These are phyloP conservation scores for Platanthera zijinensis DNA, from an alignment of 106 monocot genomes.

Conservation along the genomic window DNA sequence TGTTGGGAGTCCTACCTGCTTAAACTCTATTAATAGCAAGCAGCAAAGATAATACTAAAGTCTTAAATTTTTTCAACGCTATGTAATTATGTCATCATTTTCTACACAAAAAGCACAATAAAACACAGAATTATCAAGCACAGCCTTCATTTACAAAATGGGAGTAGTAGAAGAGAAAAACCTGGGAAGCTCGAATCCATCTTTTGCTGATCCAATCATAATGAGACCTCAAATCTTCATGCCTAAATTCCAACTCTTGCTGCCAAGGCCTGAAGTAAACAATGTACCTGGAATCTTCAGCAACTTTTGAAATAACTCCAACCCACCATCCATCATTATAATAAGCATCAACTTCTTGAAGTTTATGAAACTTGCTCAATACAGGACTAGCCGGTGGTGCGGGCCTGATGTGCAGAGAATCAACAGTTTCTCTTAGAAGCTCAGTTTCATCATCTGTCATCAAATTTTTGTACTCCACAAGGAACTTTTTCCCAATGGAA, in stretches of 20 bases:
- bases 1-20: too few species aligned
- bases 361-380: constrained; percentile 26
- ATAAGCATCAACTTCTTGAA: constrained; percentile 79
- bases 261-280: constrained; percentile 71
- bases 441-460: constrained; percentile 53
- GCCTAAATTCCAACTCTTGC: constrained; percentile 50
- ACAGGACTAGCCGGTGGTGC: constrained; percentile 23
- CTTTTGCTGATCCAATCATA: constrained; percentile 59
- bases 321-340: constrained; percentile 88
- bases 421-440: constrained; percentile 49
- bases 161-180: background rate
- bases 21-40: too few species aligned
- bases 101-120: too few species aligned
- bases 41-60: too few species aligned
- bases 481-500: constrained; percentile 23
- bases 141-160: background rate
- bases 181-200: constrained; percentile 53
- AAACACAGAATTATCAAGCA: too few species aligned
- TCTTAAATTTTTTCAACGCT: too few species aligned
- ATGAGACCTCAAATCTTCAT: constrained; percentile 53
- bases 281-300: constrained; percentile 27
- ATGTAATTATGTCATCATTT: too few species aligned
- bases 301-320: constrained; percentile 68
- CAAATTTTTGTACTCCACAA: constrained; percentile 49
- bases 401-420: constrained; percentile 55